Evolutionary conservation across 495 filamentous ascomycete genomes (phyloP), one percentile per base, ranked within the genome.

Genomic region (Tirmania nivea): DNA sequence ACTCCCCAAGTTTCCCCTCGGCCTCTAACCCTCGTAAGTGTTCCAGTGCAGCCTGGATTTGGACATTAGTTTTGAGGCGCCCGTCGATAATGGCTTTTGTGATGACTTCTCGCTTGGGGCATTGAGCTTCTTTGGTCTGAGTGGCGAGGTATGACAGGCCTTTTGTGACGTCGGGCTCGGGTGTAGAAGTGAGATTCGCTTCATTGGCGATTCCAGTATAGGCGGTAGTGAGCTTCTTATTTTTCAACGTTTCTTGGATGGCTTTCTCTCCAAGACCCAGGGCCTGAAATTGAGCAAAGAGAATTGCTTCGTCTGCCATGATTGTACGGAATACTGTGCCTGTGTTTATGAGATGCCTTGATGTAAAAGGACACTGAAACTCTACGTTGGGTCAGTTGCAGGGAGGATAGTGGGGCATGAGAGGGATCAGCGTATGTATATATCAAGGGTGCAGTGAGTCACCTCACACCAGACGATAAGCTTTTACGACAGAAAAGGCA

Each of bases 251-350:
- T 53, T 64, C 62, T 47, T 61, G 56, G 34, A 64, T 55, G 11
- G 58, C 51, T 35, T 64, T 64, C 34, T 63, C 61, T 17, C 55
- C 56, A 14, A 64, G 56, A 10, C 62, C 62, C 5, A 64, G 55
- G 35, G 36, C 54, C n/a, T 59, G 50, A 34, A 64, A 64, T 35
- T 39, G 56, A 35, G 54, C 53, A 6, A 52, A 52, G 34, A 64
- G 58, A 37, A 39, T 17, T 34, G 48, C 25, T 39, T 55, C 60
- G 52, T 63, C 57, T 9, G 49, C 50, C 8, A 35, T 55, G 17
- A 53, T 37, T 45, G 55, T 31, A 31, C 25, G 25, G 7, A 7
- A 31, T 3, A 7, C 25, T 31, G 25, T 31, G 7, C 25, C 25
- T 31, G 25, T 31, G n/a, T 31, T 31, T 31, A 3, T 31, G 3